Evolutionary conservation across 2,329 filamentous ascomycete genomes (phyloP).

Genomic region (Didymella arachidicola): DNA sequence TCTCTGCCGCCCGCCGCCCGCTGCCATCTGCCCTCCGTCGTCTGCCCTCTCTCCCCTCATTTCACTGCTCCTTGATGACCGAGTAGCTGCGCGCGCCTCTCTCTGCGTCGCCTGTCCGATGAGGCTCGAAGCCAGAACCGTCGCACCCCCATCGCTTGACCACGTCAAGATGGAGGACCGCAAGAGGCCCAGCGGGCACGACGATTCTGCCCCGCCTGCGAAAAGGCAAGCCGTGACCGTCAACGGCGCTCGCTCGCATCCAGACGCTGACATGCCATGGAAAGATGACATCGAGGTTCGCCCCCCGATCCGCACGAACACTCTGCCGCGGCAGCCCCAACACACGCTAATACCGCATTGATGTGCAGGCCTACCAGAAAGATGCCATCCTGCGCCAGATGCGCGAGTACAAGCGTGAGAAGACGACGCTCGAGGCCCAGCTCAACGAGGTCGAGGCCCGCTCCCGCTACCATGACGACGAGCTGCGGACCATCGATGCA

Average conservation of each 20-base stretch:
- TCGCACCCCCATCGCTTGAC: conserved; percentile 78
- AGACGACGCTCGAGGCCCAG: conserved; percentile 79
- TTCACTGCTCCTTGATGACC: conserved; percentile 11
- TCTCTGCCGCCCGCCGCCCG: conserved; percentile 26
- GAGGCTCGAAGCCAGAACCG: conserved; percentile 78
- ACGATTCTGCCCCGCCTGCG: conserved; percentile 85
- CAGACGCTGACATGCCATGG: conserved; percentile 73
- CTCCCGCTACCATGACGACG: conserved; percentile 86
- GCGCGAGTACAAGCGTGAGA: conserved; percentile 96
- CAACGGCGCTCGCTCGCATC: conserved; percentile 75
- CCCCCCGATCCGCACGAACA: conserved; percentile 48
- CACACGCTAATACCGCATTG: conserved; percentile 40
- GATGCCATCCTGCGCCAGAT: conserved; percentile 97
- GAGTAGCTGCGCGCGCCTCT: conserved; percentile 22
- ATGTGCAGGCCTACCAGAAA: conserved; percentile 81
- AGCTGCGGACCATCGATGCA: conserved; percentile 85
- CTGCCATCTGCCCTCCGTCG: conserved; percentile 19
- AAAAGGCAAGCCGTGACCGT: conserved; percentile 81
- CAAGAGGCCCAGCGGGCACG: conserved; percentile 88
- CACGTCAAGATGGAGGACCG: conserved; percentile 98
- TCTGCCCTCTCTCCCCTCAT: conserved; percentile 38
- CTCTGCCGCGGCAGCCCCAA: conserved; percentile 30
- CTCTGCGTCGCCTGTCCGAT: conserved; percentile 69
- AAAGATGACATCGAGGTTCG: conserved; percentile 78
- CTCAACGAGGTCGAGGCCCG: conserved; percentile 81